Base-by-base conservation (phyloP, 345 rosid species). In the Salix purpurea region DNA sequence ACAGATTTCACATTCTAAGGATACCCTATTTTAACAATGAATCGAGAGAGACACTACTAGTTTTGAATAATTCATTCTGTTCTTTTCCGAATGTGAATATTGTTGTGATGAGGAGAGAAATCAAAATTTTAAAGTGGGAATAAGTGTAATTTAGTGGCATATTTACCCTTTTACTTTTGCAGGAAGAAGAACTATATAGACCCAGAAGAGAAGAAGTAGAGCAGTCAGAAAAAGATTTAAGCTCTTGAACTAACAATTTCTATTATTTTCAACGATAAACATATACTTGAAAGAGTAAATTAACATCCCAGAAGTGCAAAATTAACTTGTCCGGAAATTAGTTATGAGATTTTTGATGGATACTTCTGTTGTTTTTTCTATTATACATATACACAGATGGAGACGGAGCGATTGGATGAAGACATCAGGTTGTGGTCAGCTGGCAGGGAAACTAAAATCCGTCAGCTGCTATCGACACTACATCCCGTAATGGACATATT, bases 371-470 rank as follows among this genome's bases (percentile, higher is more conserved):
- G n/a, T 71, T 70, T 65, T 61, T 46, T 66, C 60, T 60, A 24
- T 28, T 72, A 52, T 67, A 64, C 8, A 39, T 7, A 69, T 74
- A n/a, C 77, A 48, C 86, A 91, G 96, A 80, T 84, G 74, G 91
- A 85, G 78, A 81, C 84, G 85, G 85, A 91, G 84, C 39, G 75
- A 66, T 65, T 88, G 81, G 91, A 92, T 70, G 90, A 88, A 87
- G 91, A 94, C 69, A 75, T 92, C 56, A 79, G 74, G 73, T 77
- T 84, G 34, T 94, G 98, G 98, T 88, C 92, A 65, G 82, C 88
- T 19, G 96, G 99, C 68, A 95, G 90, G 76, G 92, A 90, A 73
- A 86, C 83, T 54, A 87, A 95, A 83, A 89, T 95, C 46, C 83
- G 91, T 30, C 81, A 86, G 77, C 94, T 95, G 72, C 90, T 95